These are phyloP conservation scores for Dianthus caryophyllus DNA, from an alignment of 148 eudicot genomes.

Conservation along the genomic window DNA sequence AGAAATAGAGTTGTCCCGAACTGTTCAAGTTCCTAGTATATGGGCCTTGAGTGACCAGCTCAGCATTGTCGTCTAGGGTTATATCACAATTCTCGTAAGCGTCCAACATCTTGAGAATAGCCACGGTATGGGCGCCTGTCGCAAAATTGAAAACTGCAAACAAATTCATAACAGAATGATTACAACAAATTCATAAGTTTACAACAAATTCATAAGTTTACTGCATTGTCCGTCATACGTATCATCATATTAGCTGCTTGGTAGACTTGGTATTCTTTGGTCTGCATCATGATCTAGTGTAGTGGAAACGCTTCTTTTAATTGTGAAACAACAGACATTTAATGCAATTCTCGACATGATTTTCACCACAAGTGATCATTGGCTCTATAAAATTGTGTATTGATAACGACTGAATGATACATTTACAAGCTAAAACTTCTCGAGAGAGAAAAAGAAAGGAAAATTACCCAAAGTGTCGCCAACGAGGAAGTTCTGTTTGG, in stretches of 20 bases:
- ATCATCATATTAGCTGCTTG: too few relatives aligned
- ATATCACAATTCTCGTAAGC: constrained; percentile 6
- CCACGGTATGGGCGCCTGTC: constrained; percentile 1
- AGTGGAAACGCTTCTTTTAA: too few relatives aligned
- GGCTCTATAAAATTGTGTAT: too few relatives aligned
- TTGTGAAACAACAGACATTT: too few relatives aligned
- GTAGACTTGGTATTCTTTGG: too few relatives aligned
- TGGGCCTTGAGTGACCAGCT: constrained; percentile 24
- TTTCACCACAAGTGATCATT: too few relatives aligned
- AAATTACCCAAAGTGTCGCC: constrained; percentile 29
- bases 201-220: background rate
- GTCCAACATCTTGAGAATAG: constrained; percentile 2
- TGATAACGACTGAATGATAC: too few relatives aligned
- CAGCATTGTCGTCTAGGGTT: background rate
- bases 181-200: background rate
- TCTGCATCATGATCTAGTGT: too few relatives aligned
- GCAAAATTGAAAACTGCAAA: constrained; percentile 12
- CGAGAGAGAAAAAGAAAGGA: background rate
- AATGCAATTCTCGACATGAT: too few relatives aligned
- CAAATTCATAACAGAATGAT: background rate
- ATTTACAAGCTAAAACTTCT: background rate
- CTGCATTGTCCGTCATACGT: background rate
- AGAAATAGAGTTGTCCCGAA: constrained; percentile 36
- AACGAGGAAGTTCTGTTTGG: constrained; percentile 24
- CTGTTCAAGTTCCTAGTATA: constrained; percentile 27